Percentiles rank a stretch among this genome's conserved stretches.
Conservation (phyloP, 306 rosid genomes). For the Quercus mongolica region DNA sequence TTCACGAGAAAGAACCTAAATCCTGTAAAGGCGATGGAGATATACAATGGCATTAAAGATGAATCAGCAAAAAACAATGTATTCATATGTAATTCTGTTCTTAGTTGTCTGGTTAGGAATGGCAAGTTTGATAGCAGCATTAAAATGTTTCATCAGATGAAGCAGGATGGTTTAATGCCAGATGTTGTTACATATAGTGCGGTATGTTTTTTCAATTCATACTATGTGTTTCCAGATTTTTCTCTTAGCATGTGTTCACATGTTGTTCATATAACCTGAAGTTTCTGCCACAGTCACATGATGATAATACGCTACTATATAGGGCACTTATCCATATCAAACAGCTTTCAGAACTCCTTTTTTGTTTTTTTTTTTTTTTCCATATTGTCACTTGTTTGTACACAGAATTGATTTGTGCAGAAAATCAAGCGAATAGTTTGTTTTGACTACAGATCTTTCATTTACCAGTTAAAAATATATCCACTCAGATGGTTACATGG, state of each 20-base stretch:
- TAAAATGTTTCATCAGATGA: slow-evolving; percentile 72
- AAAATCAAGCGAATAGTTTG: not conserved
- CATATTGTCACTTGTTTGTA: not conserved
- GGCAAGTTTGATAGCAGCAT: slow-evolving; percentile 60
- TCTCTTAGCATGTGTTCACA: not conserved
- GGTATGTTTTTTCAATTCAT: slow-evolving; percentile 41
- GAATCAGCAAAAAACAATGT: slow-evolving; percentile 48
- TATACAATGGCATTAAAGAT: slow-evolving; percentile 61
- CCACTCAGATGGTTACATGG: not conserved
- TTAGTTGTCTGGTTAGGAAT: slow-evolving; percentile 57
- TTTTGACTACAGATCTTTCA: not conserved
- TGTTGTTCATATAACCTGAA: not conserved
- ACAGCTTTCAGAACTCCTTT: not conserved
- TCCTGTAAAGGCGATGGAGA: slow-evolving; percentile 53
- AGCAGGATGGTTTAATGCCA: slow-evolving; percentile 65
- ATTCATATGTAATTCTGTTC: slow-evolving; percentile 76
- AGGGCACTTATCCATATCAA: not conserved
- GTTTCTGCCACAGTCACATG: not conserved
- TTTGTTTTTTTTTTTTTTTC: not conserved
- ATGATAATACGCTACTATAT: not conserved
- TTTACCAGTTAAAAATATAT: not conserved
- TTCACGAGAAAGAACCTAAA: slow-evolving; percentile 68
- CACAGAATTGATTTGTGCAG: not conserved
- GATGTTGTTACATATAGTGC: slow-evolving; percentile 87
- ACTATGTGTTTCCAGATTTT: not conserved